A percentile compares a stretch with the other conserved stretches of the same genome.
These are phyloP conservation scores for Brassica nigra DNA, from an alignment of 345 rosid genomes.

Conservation along the genomic window DNA sequence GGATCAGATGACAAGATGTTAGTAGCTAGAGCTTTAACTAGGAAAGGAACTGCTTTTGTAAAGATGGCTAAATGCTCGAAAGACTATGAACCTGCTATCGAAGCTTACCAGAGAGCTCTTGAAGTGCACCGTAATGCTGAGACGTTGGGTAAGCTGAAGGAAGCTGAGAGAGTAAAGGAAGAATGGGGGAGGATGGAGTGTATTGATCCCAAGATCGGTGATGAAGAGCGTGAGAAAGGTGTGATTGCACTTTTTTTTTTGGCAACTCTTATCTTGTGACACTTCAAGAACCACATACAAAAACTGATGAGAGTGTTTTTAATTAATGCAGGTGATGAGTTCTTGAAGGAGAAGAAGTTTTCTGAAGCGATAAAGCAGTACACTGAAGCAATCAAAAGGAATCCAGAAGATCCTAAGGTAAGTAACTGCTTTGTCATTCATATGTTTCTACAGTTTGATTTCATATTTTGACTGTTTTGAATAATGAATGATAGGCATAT, in stretches of 20 bases:
- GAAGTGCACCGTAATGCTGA: not conserved
- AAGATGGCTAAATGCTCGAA: conserved; percentile 74
- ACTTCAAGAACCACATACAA: not conserved
- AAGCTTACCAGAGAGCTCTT: not conserved
- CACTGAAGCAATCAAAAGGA: conserved; percentile 83
- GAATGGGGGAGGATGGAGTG: conserved; percentile 83
- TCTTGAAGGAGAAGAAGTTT: conserved; percentile 76
- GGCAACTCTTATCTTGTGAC: not conserved
- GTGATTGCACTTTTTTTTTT: not conserved
- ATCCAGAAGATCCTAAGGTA: conserved; percentile 79
- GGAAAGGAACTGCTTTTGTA: conserved; percentile 87
- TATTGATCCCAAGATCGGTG: conserved; percentile 80
- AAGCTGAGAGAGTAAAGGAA: conserved; percentile 83
- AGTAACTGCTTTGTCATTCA: not conserved
- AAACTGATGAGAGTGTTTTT: not conserved
- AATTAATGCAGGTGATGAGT: conserved; percentile 67
- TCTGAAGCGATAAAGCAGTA: conserved; percentile 93
- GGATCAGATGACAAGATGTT: conserved; percentile 87
- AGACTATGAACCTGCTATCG: conserved; percentile 70
- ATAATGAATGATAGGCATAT: conserved; percentile 33
- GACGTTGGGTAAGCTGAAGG: conserved; percentile 12
- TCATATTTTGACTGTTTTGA: conserved; percentile 1
- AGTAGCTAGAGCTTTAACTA: conserved; percentile 86
- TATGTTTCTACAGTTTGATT: not conserved
- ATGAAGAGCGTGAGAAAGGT: conserved; percentile 98